Evolutionary conservation across 2,329 filamentous ascomycete species (phyloP), one percentile per base, ranked within the genome.

Genomic region (Didymella arachidicola): DNA sequence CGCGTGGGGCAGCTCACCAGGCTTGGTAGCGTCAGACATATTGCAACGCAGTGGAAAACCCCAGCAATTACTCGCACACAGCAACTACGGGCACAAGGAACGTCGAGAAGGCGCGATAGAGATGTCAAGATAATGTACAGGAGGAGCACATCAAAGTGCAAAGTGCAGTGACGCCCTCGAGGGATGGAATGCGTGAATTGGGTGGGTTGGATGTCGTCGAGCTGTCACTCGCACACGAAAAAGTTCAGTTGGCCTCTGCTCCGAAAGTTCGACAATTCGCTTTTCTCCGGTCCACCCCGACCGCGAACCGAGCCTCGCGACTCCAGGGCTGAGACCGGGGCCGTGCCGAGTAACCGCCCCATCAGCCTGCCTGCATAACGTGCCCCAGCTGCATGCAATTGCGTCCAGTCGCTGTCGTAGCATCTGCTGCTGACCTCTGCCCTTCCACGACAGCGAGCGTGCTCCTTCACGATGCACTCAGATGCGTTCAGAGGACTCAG

Each of bases 11-110:
- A 62, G 66, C 75, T 71, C 67, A 77, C 75, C 73, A 68, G 72
- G 63, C 56, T 70, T 75, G 65, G 70, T 71, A 67, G 72, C 74
- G 72, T 77, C 74, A 75, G 75, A 54, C 56, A 59, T 59, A n/a
- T 50, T 54, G 29, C 11, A 32, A 53, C 45, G 43, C 44, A 32
- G 56, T 30, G 42, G n/a, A 29, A 26, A 26, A 14, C 25, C 26
- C 48, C 49, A 18, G 56, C 49, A 50, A 54, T 48, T 41, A 30
- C 45, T 51, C 27, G 30, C 30, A 32, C 22, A 22, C 22, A 22
- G 22, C 22, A 22, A 22, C 22, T 22, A 22, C 22, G 22, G 22
- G 16, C 11, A 4, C 36, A 63, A 66, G 51, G 60, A 64, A 66
- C 62, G 62, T 66, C 58, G 65, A 55, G 64, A 72, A 70, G 63